These are phyloP conservation scores for Hansenula anomala DNA, from an alignment of 1,139 yeast genomes.

Conservation along the genomic window DNA sequence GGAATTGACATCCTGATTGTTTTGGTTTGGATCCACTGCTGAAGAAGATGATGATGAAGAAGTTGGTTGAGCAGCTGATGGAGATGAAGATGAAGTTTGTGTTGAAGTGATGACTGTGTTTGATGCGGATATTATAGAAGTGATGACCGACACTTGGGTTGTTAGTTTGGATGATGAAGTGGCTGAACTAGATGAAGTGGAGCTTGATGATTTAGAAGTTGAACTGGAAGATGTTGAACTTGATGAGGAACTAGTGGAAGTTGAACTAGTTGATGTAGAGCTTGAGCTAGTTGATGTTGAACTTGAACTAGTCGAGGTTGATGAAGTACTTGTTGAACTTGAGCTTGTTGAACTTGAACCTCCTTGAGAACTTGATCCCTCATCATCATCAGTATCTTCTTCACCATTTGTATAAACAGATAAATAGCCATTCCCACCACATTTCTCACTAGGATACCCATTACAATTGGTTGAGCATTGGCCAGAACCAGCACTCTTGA, in stretches of 20 bases:
- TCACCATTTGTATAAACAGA: constrained; percentile 37
- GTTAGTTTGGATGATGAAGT: constrained; percentile 3
- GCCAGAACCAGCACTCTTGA: constrained; percentile 30
- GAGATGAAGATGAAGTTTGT: constrained; percentile 3
- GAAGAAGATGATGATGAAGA: constrained; percentile 2
- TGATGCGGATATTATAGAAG: constrained; percentile 15
- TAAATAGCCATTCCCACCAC: constrained; percentile 58
- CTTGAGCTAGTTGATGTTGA: constrained; percentile 3
- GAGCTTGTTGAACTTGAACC: constrained; percentile 14
- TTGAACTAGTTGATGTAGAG: constrained; percentile 3
- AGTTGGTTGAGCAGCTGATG: constrained; percentile 13
- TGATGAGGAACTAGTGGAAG: constrained; percentile 5
- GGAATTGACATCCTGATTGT: constrained; percentile 5
- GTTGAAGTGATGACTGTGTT: constrained; percentile 18
- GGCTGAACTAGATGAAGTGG: constrained; percentile 9
- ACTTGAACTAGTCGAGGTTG: constrained; percentile 6
- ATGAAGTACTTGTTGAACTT: background rate
- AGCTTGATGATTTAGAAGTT: constrained; percentile 5
- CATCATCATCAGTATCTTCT: constrained; percentile 22
- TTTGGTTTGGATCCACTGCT: constrained; percentile 1
- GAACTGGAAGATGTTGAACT: constrained; percentile 7
- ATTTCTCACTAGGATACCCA: constrained; percentile 52
- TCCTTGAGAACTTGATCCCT: constrained; percentile 17
- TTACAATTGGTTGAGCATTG: constrained; percentile 47
- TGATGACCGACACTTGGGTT: constrained; percentile 10